These are phyloP conservation scores for Gossypium stocksii DNA, from an alignment of 345 rosid genomes.

Conservation along the genomic window DNA sequence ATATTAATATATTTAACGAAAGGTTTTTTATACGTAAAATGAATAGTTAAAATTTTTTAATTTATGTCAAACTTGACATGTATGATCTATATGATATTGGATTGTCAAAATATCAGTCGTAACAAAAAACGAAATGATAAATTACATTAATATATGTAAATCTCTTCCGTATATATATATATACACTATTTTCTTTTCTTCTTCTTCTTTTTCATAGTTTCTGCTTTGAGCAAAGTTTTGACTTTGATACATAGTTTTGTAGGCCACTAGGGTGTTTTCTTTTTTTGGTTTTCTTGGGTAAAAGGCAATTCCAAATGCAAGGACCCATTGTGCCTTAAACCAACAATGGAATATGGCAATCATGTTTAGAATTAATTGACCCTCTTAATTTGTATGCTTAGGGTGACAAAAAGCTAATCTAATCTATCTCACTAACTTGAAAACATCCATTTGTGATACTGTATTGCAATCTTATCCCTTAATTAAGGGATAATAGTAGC, in stretches of 20 bases:
- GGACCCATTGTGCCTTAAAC: conserved; percentile 21
- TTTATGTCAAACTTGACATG: too few relatives aligned
- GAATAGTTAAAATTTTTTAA: too few relatives aligned
- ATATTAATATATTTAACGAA: too few relatives aligned
- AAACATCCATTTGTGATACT: too few relatives aligned
- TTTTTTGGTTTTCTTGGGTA: conserved; percentile 22
- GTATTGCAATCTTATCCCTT: too few relatives aligned
- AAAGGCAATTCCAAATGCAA: conserved; percentile 26
- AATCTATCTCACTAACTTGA: background rate
- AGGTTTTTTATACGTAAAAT: too few relatives aligned
- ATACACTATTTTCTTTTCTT: background rate
- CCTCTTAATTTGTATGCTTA: background rate
- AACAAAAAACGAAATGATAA: too few relatives aligned
- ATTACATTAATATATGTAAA: too few relatives aligned
- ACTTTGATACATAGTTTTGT: conserved; percentile 19
- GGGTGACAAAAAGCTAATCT: background rate
- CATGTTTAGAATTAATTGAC: background rate
- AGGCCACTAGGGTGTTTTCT: conserved; percentile 20
- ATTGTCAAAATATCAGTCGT: too few relatives aligned
- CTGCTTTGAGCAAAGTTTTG: conserved; percentile 23
- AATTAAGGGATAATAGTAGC: too few relatives aligned
- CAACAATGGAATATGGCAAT: conserved; percentile 12
- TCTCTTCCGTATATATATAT: too few relatives aligned
- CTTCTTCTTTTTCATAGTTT: conserved; percentile 8
- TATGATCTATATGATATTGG: too few relatives aligned